Evolutionary conservation across 768 basidiomycete species (phyloP).

Genomic region (Daedaleopsis nitida): DNA sequence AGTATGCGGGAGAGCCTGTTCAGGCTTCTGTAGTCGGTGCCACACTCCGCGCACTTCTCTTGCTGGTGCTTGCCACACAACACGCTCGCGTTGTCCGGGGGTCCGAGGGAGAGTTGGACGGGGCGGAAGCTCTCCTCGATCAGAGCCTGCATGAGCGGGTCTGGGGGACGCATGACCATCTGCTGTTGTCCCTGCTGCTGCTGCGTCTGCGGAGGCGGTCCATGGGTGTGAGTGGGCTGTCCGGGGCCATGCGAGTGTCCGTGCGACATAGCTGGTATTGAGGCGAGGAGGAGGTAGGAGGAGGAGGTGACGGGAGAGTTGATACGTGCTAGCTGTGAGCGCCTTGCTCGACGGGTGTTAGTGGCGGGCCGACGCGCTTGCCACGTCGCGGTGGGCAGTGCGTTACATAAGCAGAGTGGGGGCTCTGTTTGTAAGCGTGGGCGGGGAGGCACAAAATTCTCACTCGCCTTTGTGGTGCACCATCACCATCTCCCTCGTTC

Average conservation of each 20-base stretch:
- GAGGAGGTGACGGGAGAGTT: neutral
- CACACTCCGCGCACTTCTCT: constrained; percentile 76
- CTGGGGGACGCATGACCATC: constrained; percentile 45
- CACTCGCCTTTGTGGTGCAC: constrained; percentile 36
- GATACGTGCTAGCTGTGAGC: constrained; percentile 6
- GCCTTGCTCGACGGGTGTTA: neutral
- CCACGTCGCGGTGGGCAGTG: constrained; percentile 16
- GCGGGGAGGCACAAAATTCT: constrained; percentile 23
- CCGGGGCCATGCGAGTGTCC: constrained; percentile 64
- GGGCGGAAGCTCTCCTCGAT: constrained; percentile 74
- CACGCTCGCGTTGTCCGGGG: constrained; percentile 53
- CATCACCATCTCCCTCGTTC: constrained; percentile 33
- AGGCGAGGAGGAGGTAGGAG: neutral
- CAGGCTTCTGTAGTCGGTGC: constrained; percentile 69
- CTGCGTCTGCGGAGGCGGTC: constrained; percentile 34
- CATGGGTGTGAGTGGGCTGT: constrained; percentile 50
- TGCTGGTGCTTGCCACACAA: constrained; percentile 68
- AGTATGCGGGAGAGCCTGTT: constrained; percentile 79
- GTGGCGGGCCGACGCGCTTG: constrained; percentile 9
- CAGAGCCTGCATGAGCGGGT: constrained; percentile 72
- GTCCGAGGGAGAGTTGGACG: constrained; percentile 54
- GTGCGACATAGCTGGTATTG: constrained; percentile 54
- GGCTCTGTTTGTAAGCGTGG: constrained; percentile 25
- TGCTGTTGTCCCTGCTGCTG: constrained; percentile 39
- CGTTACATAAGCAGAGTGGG: constrained; percentile 18